These are phyloP conservation scores for Globisporangium middletonii DNA, from an alignment of 352 stramenopile genomes.

Conservation along the genomic window DNA sequence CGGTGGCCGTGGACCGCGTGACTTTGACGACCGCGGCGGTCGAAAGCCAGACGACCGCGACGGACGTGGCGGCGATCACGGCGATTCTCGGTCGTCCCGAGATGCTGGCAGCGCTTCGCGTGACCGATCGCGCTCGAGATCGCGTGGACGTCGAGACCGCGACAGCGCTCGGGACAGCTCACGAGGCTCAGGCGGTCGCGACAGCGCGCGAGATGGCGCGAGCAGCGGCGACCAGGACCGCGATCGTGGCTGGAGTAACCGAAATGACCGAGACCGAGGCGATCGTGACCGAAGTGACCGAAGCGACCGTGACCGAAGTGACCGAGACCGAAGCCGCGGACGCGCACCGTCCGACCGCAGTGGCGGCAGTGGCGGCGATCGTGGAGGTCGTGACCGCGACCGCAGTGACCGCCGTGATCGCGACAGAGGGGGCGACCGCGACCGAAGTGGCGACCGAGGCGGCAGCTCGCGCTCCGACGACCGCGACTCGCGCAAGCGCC, in stretches of 20 bases:
- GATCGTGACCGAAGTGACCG: constrained; percentile 23
- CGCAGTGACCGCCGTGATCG: constrained; percentile 17
- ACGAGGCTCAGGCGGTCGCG: constrained; percentile 11
- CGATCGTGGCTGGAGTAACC: neutral
- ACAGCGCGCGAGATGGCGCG: constrained; percentile 10
- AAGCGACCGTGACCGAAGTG: constrained; percentile 20
- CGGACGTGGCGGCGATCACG: constrained; percentile 17
- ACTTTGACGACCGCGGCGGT: constrained; percentile 35
- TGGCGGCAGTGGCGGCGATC: constrained; percentile 10
- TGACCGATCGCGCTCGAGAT: constrained; percentile 52
- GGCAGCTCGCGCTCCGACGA: constrained; percentile 32
- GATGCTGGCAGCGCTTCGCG: constrained; percentile 28
- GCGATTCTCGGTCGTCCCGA: constrained; percentile 20
- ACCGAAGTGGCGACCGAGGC: constrained; percentile 23
- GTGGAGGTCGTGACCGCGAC: constrained; percentile 15
- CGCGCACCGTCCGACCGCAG: constrained; percentile 19
- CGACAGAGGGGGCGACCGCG: constrained; percentile 27
- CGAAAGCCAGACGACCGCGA: constrained; percentile 21
- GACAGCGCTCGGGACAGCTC: constrained; percentile 12
- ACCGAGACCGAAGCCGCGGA: constrained; percentile 18
- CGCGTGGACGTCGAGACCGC: constrained; percentile 25
- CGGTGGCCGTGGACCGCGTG: constrained; percentile 10
- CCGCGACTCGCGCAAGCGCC: constrained; percentile 61
- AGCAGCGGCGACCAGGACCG: constrained; percentile 1
- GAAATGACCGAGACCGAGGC: neutral